These are phyloP conservation scores for Plasmodium coatneyi DNA, from an alignment of 169 alveolate species.

Conservation along the genomic window DNA sequence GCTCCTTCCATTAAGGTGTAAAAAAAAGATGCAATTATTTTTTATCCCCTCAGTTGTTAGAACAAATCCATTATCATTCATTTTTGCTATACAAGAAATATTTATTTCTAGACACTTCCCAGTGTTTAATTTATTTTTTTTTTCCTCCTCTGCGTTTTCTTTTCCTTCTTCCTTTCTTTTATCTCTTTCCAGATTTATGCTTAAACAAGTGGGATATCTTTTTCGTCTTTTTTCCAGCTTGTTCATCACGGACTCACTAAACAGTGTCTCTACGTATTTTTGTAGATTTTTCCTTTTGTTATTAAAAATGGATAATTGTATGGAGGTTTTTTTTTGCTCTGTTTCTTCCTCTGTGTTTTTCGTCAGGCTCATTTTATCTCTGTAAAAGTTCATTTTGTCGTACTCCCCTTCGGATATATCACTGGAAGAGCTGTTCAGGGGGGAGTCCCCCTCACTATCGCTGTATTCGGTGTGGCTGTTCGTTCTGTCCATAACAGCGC, in stretches of 20 bases:
- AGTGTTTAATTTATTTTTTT: neutral
- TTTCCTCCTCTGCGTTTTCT: constrained; percentile 27
- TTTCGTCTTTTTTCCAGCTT: constrained; percentile 1
- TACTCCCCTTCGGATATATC: constrained; percentile 25
- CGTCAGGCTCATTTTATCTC: constrained; percentile 35
- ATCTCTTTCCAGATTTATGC: constrained; percentile 20
- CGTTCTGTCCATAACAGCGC: neutral
- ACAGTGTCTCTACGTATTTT: constrained; percentile 27
- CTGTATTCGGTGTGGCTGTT: neutral
- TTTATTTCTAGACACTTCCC: constrained; percentile 1
- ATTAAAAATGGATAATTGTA: neutral
- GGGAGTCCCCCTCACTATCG: constrained; percentile 11
- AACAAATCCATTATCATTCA: constrained; percentile 28
- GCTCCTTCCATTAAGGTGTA: constrained; percentile 6
- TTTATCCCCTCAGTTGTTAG: constrained; percentile 20
- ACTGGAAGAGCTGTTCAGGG: constrained; percentile 18
- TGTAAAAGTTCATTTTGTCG: constrained; percentile 47
- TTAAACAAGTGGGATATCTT: constrained; percentile 10
- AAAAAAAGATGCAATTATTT: constrained; percentile 38
- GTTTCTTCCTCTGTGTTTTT: neutral
- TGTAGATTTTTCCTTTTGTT: constrained; percentile 35
- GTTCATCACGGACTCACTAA: neutral
- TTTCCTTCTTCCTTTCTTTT: constrained; percentile 15
- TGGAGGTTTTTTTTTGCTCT: neutral
- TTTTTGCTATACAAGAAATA: constrained; percentile 14